Base-by-base conservation (phyloP, 2,329 filamentous ascomycete species). In the Stemphylium beticola region DNA sequence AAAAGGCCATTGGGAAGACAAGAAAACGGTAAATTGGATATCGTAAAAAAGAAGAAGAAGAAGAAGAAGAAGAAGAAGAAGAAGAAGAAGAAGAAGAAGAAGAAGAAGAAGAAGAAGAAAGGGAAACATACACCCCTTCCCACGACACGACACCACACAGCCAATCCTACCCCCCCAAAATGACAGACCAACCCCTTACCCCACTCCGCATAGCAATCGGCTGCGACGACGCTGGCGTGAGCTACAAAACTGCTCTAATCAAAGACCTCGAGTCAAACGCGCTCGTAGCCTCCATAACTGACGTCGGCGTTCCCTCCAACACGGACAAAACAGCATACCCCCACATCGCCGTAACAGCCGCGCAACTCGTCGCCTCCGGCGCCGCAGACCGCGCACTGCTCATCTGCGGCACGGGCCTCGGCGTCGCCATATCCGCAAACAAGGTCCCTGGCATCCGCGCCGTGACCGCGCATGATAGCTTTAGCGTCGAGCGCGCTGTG, bases 401-500 rank as follows among this genome's bases (percentile, higher is more conserved):
- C 37, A 91, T 96, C 78, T 96, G 91, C 78, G 91, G 92, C 2
- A 96, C 92, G 0, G 92, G 92, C 0, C 83, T 96, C 7, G 92
- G 92, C 17, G 92, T 96, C 7, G 91, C 92, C 66, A 96, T 96
- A 72, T 80, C 85, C n/a, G 92, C 92, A 62, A 96, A 96, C 82
- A 96, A 96, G 76, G 86, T 96, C 61, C 88, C 87, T 52, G 91
- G 91, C 5, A 86, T 96, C 57, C 82, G 91, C 20, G 92, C 92
- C n/a, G 92, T 96, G 15, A 96, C 91, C 4, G 92, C 92, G 1
- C 92, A 96, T 74, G 92, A 96, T 73, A 88, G 87, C 62, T 96
- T 93, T 80, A 88, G 84, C 51, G 90, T 96, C 5, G 91, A 96
- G 82, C 80, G 91, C 44, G 87, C 89, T 17, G 84, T 96, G 10